Conservation (phyloP, 129 eudicot species). For the Erigeron canadensis region DNA sequence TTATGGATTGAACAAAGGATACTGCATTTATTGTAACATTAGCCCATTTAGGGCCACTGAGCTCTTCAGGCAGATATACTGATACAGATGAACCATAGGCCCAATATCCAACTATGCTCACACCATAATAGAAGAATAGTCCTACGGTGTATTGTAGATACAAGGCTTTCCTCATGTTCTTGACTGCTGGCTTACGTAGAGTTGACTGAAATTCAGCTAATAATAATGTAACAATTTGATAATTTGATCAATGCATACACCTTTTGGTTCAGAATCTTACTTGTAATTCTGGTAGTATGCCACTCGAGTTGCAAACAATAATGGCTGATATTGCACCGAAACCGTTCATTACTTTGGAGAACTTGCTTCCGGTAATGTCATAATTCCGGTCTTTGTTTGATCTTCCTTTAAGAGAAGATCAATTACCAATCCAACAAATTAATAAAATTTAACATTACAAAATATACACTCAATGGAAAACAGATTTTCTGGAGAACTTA, state of each 20-base stretch:
- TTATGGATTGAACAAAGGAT: constrained; percentile 43
- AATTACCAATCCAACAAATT: neutral
- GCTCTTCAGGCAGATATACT: constrained; percentile 39
- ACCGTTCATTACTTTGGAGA: constrained; percentile 42
- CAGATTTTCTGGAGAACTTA: too few species aligned
- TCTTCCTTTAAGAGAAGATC: constrained; percentile 34
- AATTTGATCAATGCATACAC: neutral
- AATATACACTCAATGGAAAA: too few species aligned
- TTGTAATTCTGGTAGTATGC: constrained; percentile 57
- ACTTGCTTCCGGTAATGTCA: constrained; percentile 41
- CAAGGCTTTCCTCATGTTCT: constrained; percentile 59
- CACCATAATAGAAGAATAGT: constrained; percentile 46
- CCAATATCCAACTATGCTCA: constrained; percentile 55
- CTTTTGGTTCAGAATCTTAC: constrained; percentile 18
- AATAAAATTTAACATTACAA: neutral
- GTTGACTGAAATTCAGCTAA: constrained; percentile 41
- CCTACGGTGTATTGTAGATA: constrained; percentile 50
- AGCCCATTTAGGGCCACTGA: constrained; percentile 61
- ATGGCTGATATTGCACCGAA: constrained; percentile 63
- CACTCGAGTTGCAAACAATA: constrained; percentile 54
- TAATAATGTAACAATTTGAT: neutral
- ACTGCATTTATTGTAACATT: constrained; percentile 41
- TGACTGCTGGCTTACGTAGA: constrained; percentile 41
- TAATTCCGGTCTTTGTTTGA: constrained; percentile 37
- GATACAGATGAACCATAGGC: constrained; percentile 57